phyloP scores from a whole-genome alignment of 495 filamentous ascomycete genomes.

The Neurospora sp. region DNA sequence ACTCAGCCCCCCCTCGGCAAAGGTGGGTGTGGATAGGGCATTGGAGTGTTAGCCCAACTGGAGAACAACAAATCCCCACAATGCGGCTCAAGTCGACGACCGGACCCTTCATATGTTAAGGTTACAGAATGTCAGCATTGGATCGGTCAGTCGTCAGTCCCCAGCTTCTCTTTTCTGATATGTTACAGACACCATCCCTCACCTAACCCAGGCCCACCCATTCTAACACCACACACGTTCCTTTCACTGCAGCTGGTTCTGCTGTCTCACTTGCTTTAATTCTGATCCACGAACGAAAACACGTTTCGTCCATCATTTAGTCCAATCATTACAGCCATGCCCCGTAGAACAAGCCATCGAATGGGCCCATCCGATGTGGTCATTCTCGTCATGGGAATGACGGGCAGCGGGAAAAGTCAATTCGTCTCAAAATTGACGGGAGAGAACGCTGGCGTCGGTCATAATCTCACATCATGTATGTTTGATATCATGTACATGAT shows the following conservation, averaged over 20 bases:
- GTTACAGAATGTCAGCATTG: not conserved
- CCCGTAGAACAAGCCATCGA: not conserved
- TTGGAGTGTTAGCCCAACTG: not conserved
- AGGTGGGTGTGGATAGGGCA: not conserved
- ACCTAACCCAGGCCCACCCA: not conserved
- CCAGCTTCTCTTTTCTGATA: not conserved
- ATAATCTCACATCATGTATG: conserved; percentile 18
- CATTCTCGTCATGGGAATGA: conserved; percentile 25
- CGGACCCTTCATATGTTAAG: not conserved
- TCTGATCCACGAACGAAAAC: not conserved
- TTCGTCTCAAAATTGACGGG: conserved; percentile 24
- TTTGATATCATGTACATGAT: not conserved
- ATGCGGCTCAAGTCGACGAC: not conserved
- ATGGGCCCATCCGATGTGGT: not conserved
- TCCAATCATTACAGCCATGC: not conserved
- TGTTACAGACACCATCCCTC: not conserved
- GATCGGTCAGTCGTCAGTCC: not conserved
- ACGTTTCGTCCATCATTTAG: not conserved
- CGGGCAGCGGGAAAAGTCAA: conserved; percentile 30
- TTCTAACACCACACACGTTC: not conserved
- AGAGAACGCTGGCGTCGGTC: conserved; percentile 12
- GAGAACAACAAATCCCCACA: not conserved
- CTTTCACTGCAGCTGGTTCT: not conserved
- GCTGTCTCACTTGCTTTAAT: not conserved
- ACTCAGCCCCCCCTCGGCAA: not conserved